phyloP scores from a whole-genome alignment of 163 green algal species.

The Scenedesmus sp. region DNA sequence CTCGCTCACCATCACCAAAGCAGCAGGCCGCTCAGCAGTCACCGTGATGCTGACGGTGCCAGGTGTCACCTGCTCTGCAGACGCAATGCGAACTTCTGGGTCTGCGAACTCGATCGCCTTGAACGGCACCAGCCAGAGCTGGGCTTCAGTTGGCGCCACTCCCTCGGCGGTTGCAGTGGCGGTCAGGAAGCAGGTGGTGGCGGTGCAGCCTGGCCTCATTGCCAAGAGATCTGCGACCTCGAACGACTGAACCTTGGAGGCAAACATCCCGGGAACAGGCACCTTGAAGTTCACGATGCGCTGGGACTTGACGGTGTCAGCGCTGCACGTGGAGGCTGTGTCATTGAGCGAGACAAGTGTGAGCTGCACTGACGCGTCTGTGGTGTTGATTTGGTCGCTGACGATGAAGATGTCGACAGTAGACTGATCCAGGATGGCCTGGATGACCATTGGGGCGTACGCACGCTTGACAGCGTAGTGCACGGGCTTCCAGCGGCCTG shows the following conservation, averaged over 20 bases:
- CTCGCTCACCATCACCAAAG: constrained; percentile 39
- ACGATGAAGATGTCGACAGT: constrained; percentile 45
- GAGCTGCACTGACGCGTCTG: neutral
- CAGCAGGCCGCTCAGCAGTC: neutral
- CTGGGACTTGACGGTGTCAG: neutral
- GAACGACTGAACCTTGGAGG: neutral
- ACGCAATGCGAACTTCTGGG: neutral
- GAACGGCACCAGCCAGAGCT: constrained; percentile 43
- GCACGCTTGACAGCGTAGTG: constrained; percentile 52
- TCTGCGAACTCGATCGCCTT: constrained; percentile 27
- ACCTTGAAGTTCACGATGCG: neutral
- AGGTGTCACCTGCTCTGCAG: neutral
- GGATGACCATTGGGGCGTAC: constrained; percentile 38
- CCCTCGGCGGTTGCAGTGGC: neutral
- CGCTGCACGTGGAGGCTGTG: neutral
- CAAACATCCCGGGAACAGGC: constrained; percentile 15
- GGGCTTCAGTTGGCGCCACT: neutral
- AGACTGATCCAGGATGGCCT: constrained; percentile 16
- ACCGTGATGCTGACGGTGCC: constrained; percentile 8
- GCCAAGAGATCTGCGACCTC: neutral
- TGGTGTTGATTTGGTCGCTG: neutral
- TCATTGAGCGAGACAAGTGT: constrained; percentile 9
- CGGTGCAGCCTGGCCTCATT: constrained; percentile 14
- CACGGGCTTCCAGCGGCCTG: constrained; percentile 50
- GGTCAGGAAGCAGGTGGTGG: constrained; percentile 40